These are phyloP conservation scores for Cutaneotrichosporon arboriforme DNA, from an alignment of 1,284 basidiomycete genomes.

Conservation along the genomic window DNA sequence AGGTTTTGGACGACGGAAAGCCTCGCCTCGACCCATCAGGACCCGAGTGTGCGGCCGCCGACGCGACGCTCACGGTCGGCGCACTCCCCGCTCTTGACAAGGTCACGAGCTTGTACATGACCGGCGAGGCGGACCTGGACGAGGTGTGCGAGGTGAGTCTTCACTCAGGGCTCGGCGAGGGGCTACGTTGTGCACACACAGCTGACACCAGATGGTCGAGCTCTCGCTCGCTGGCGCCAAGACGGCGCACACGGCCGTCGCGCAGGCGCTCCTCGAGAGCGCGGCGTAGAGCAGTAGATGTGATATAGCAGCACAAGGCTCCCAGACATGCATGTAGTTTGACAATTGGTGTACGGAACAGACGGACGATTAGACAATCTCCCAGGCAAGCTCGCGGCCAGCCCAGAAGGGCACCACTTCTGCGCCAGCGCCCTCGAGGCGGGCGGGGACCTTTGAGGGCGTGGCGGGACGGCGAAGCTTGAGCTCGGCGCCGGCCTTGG, in stretches of 20 bases:
- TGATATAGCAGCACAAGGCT: background rate
- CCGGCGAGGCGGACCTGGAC: conserved; percentile 53
- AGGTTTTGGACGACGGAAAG: conserved; percentile 47
- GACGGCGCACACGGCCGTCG: conserved; percentile 30
- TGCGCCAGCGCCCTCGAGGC: conserved; percentile 51
- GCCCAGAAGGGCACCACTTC: conserved; percentile 87
- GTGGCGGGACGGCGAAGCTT: conserved; percentile 45
- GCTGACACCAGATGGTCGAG: conserved; percentile 35
- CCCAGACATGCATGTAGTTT: background rate
- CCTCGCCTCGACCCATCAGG: conserved; percentile 71
- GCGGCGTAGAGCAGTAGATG: background rate
- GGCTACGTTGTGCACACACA: too few relatives aligned
- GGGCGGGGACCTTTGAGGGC: conserved; percentile 52
- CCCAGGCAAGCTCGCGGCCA: conserved; percentile 76
- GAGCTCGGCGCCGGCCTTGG: conserved; percentile 42
- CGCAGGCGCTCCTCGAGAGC: conserved; percentile 28
- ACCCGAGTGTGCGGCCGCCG: conserved; percentile 50
- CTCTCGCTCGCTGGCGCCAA: conserved; percentile 22
- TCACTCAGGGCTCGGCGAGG: background rate
- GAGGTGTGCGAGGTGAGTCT: conserved; percentile 3
- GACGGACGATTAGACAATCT: conserved; percentile 58
- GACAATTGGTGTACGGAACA: background rate
- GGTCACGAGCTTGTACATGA: conserved; percentile 74
- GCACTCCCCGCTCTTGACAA: conserved; percentile 87
- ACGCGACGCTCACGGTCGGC: conserved; percentile 64